Evolutionary conservation across 306 rosid species (phyloP).

Genomic region (Oxytropis ochrocephala): DNA sequence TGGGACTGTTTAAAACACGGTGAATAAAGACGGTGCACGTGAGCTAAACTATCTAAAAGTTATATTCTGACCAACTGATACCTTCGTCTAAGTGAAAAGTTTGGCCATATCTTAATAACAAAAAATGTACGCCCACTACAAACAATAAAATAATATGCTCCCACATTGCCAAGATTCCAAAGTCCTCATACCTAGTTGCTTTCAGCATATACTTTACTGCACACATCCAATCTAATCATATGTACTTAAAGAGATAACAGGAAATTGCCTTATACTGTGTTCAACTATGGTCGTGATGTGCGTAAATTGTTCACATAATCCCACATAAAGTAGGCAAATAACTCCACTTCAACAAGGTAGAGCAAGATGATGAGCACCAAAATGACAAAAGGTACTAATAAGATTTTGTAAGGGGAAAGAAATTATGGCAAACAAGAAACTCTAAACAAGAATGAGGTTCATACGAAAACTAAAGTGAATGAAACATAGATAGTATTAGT

Average conservation of each 20-base stretch:
- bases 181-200: background rate
- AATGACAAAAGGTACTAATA: background rate
- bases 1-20: too few relatives aligned
- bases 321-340: background rate
- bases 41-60: background rate
- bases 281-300: background rate
- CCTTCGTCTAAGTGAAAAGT: background rate
- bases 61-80: background rate
- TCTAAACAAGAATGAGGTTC: background rate
- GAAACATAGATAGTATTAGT: background rate
- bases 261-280: background rate
- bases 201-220: background rate
- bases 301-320: background rate
- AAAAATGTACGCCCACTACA: background rate
- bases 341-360: background rate
- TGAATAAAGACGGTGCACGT: background rate
- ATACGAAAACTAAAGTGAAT: background rate
- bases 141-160: background rate
- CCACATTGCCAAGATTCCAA: background rate
- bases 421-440: background rate
- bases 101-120: background rate
- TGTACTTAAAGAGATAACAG: too few relatives aligned
- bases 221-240: background rate
- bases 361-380: background rate
- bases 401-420: background rate